Conservation (phyloP, 192 early-diverging fungal species). For the Dissophora globulifera region DNA sequence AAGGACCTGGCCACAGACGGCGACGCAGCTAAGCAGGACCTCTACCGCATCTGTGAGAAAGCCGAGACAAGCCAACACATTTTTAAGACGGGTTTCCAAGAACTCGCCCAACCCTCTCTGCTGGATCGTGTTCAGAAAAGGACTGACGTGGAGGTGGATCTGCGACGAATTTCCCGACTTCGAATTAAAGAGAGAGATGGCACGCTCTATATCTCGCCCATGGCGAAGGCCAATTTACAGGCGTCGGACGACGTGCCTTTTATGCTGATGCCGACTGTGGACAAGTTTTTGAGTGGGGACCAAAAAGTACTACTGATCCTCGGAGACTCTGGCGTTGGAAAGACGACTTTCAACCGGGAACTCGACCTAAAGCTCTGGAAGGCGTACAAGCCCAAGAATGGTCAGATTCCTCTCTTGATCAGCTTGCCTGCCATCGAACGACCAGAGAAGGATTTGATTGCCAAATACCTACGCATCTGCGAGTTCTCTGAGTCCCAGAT, state of each 20-base stretch:
- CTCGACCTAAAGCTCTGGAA: constrained; percentile 9
- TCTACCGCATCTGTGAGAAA: not conserved
- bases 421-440: not conserved
- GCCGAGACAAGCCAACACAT: not conserved
- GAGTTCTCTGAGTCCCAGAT: not conserved
- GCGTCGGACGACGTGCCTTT: not conserved
- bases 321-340: constrained; percentile 21
- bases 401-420: constrained; percentile 10
- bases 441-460: constrained; percentile 18
- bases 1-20: not conserved
- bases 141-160: not conserved
- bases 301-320: constrained; percentile 7
- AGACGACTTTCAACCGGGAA: constrained; percentile 8
- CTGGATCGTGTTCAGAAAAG: constrained; percentile 3
- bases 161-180: not conserved
- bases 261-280: not conserved
- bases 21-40: not conserved
- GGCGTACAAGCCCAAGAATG: not conserved
- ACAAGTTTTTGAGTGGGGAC: not conserved
- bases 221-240: not conserved
- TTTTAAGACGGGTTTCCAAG: not conserved
- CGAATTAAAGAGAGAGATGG: not conserved
- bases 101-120: not conserved
- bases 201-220: not conserved
- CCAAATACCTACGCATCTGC: not conserved